These are phyloP conservation scores for Plasmodium billcollinsi DNA, from an alignment of 169 alveolate genomes.

Conservation along the genomic window DNA sequence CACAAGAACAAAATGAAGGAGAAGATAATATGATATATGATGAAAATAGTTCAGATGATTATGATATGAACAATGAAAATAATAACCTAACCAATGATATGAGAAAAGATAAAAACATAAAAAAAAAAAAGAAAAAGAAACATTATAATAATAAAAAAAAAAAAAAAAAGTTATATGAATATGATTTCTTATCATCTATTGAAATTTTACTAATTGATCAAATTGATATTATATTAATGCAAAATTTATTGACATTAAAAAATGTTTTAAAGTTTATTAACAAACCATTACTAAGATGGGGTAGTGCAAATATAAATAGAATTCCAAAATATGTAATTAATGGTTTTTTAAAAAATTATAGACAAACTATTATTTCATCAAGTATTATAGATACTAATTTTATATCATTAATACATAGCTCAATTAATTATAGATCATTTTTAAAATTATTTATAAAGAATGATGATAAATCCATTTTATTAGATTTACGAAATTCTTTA, in stretches of 20 bases:
- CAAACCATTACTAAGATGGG: slow-evolving; percentile 71
- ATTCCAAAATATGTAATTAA: slow-evolving; percentile 63
- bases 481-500: slow-evolving; percentile 24
- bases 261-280: slow-evolving; percentile 63
- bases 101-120: not conserved
- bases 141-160: slow-evolving; percentile 1
- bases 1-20: not conserved
- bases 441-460: slow-evolving; percentile 46
- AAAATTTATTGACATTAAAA: slow-evolving; percentile 83
- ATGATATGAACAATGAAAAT: slow-evolving; percentile 10
- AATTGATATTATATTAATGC: slow-evolving; percentile 89
- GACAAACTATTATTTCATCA: slow-evolving; percentile 70
- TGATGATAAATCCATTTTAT: slow-evolving; percentile 22
- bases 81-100: not conserved
- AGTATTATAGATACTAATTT: slow-evolving; percentile 56
- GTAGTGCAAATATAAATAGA: slow-evolving; percentile 62
- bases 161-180: slow-evolving; percentile 76
- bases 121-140: slow-evolving; percentile 10
- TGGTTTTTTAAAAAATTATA: slow-evolving; percentile 67
- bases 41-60: slow-evolving; percentile 15
- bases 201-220: slow-evolving; percentile 89
- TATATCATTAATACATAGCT: slow-evolving; percentile 49
- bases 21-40: not conserved
- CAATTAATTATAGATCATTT: slow-evolving; percentile 39
- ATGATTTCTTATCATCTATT: slow-evolving; percentile 90